Evolutionary conservation across 2,329 filamentous ascomycete species (phyloP), one percentile per base, ranked within the genome.

Genomic region (Blastomyces emzantsi): DNA sequence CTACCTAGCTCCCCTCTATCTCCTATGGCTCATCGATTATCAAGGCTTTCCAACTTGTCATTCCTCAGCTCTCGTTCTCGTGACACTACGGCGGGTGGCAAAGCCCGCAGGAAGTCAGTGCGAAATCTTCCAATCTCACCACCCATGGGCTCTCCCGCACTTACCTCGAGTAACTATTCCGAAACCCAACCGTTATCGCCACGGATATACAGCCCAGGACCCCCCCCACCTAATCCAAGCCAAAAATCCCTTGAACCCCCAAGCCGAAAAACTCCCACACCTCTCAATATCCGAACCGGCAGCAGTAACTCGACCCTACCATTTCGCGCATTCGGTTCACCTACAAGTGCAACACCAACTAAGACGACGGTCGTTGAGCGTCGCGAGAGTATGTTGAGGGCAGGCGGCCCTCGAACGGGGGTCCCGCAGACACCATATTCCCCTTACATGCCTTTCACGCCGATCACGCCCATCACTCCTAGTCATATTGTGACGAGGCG

Each of bases 121-220:
- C 81, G 82, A 61, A 83, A 83, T 64, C 75, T 86, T 47, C 79
- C 81, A 64, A 87, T 87, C 67, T 85, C 82, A 25, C 79, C 81
- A 8, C 83, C 84, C 1, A 73, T 85, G 49, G 73, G 73, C 41
- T 79, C 78, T 1, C 78, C 79, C 13, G 77, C 80, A 19, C 75
- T 77, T 33, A 73, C 75, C 3, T 70, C 75, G 52, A 72, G 73
- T 51, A 75, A 80, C 58, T 81, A 81, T 65, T 73, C 78, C 17
- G 78, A 80, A 28, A 78, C 76, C n/a, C 78, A 82, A n/a, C 81
- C 84, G 1, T 75, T 86, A 3, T 84, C 83, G 1, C 84, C 84
- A 9, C 78, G 83, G 52, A 75, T 80, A 66, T 85, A 85, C 73
- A 80, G 80, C 57, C 82, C 82, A 0, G 80, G 81, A 2, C 79